These are phyloP conservation scores for Aspergillus sparsus DNA, from an alignment of 495 filamentous ascomycete species.

Conservation along the genomic window DNA sequence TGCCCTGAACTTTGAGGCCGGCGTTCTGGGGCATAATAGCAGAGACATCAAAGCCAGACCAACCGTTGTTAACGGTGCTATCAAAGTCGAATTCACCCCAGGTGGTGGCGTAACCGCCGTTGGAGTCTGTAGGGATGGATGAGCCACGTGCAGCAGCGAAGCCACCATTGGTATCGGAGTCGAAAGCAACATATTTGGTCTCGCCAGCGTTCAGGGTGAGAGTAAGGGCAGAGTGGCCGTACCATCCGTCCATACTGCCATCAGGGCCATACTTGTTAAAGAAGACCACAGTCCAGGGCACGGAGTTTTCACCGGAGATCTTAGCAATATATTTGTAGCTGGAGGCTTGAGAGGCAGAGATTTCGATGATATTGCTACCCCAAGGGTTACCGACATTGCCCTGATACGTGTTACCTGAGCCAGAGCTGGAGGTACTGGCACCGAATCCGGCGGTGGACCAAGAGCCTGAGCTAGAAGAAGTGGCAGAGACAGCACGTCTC, in stretches of 20 bases:
- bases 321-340: slow-evolving; percentile 50
- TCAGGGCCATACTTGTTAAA: slow-evolving; percentile 55
- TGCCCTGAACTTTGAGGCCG: slow-evolving; percentile 33
- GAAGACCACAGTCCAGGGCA: slow-evolving; percentile 46
- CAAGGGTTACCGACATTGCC: slow-evolving; percentile 54
- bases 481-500: slow-evolving; percentile 29
- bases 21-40: slow-evolving; percentile 42
- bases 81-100: slow-evolving; percentile 50
- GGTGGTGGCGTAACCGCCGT: slow-evolving; percentile 42
- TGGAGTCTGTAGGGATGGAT: slow-evolving; percentile 32
- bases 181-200: slow-evolving; percentile 49
- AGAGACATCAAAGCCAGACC: slow-evolving; percentile 48
- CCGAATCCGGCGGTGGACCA: slow-evolving; percentile 38
- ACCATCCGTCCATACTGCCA: slow-evolving; percentile 42
- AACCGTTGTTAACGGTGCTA: slow-evolving; percentile 35
- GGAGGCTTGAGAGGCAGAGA: slow-evolving; percentile 34
- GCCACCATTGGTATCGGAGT: slow-evolving; percentile 46
- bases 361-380: slow-evolving; percentile 55
- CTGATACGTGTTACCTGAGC: slow-evolving; percentile 36
- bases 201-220: slow-evolving; percentile 47
- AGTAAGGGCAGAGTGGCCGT: slow-evolving; percentile 39
- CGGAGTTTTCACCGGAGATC: slow-evolving; percentile 42
- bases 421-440: slow-evolving; percentile 23
- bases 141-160: slow-evolving; percentile 37
- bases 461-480: slow-evolving; percentile 20